Conservation (phyloP, 2,329 filamentous ascomycete genomes). For the Colletotrichum spinosum region DNA sequence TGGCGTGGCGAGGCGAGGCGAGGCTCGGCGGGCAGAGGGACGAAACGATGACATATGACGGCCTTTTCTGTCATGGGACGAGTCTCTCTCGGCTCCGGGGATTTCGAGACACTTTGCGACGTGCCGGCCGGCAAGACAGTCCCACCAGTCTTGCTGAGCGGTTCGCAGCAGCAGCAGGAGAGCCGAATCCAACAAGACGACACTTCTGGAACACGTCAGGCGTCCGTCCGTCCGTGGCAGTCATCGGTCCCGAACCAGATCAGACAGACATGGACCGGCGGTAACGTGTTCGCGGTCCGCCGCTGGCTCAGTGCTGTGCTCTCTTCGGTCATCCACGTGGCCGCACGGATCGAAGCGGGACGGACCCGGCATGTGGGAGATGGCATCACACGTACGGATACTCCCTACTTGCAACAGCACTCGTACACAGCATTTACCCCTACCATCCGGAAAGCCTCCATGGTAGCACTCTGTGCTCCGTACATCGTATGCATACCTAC, state of each 20-base stretch:
- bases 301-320: not conserved
- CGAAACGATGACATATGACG: no score
- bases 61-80: not conserved
- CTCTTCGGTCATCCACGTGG: conserved; percentile 26
- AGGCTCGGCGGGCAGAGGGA: no score
- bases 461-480: no score
- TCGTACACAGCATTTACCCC: no score
- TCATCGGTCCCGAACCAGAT: not conserved
- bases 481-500: no score
- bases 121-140: no score
- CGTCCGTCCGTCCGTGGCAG: not conserved
- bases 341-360: conserved; percentile 18
- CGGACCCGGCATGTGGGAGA: conserved; percentile 29
- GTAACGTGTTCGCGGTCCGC: conserved; percentile 7
- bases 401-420: not conserved
- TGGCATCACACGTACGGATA: conserved; percentile 18
- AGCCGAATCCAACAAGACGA: conserved; percentile 1
- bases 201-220: not conserved
- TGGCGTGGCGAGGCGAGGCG: not conserved
- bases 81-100: no score
- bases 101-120: no score
- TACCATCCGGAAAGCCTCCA: no score
- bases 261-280: conserved; percentile 3
- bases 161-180: conserved; percentile 1
- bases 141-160: no score